Base-by-base conservation (phyloP, 1,139 yeast species). In the Blastobotrys malaysiensis region DNA sequence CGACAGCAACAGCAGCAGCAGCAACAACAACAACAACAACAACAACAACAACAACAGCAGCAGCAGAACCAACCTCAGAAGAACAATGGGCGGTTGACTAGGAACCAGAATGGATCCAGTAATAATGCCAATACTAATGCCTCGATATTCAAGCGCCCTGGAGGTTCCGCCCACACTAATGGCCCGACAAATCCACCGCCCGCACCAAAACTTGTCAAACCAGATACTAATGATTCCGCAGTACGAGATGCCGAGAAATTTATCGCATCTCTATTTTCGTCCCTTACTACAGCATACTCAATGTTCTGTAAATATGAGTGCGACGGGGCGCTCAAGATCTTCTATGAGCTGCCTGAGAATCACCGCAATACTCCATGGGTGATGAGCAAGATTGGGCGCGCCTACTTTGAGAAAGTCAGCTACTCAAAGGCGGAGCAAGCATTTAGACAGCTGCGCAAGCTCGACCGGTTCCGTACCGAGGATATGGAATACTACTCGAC, bases 401-500 rank as follows among this genome's bases (percentile, higher is more conserved):
- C 89, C 51, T 89, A 89, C 68, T 91, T 86, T 70, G 99, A 93
- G 68, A 82, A 87, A 61, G 95, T 88, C 21, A 87, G 90, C 66
- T 93, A 93, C 69, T 83, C 82, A 56, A 87, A 86, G 68, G 81
- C 96, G 4, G 86, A 84, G 58, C 69, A 73, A 51, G 83, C 79
- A 62, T 93, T 88, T 64, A 72, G 74, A 27, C 77, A 77, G 61
- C 74, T 93, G 54, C 77, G 97, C 52, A 73, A 73, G 54, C 58
- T 84, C 21, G 97, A 90, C 69, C 80, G 95, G 47, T 86, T 93
- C n/a, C 76, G 98, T 55, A 69, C 86, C 24, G 84, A 83, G 57
- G 98, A 90, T 66, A 89, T 93, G 95, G 98, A 93, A 65, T 83
- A 84, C 64, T 90, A 82, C 65, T 88, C 97, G 0, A 93, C 98